Evolutionary conservation across 78 protist species (phyloP).

Genomic region (slime mould (Dictyostelium discoideum)): DNA sequence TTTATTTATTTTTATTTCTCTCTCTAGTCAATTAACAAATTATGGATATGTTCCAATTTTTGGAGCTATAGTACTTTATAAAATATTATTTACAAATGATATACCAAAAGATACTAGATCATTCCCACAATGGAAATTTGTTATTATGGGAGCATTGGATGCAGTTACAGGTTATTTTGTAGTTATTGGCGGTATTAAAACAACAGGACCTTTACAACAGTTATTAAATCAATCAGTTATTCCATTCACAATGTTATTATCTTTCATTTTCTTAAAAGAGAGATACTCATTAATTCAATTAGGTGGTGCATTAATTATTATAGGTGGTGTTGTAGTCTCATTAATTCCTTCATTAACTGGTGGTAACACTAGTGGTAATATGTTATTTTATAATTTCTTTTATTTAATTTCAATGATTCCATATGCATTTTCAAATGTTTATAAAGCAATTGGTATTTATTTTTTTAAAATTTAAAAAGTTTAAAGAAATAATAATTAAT

Average conservation of each 20-base stretch:
- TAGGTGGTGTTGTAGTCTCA: slow-evolving; percentile 50
- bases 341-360: slow-evolving; percentile 46
- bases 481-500: too few relatives aligned
- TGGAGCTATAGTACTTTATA: slow-evolving; percentile 15
- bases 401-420: slow-evolving; percentile 53
- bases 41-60: slow-evolving; percentile 68
- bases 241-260: slow-evolving; percentile 55
- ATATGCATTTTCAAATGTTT: slow-evolving; percentile 49
- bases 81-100: slow-evolving; percentile 23
- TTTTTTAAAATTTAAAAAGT: too few relatives aligned
- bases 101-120: slow-evolving; percentile 42
- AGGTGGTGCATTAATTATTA: slow-evolving; percentile 38
- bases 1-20: neutral
- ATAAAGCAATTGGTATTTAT: slow-evolving; percentile 36
- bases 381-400: slow-evolving; percentile 45
- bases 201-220: slow-evolving; percentile 63
- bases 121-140: slow-evolving; percentile 42
- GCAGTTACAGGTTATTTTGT: slow-evolving; percentile 68
- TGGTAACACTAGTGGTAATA: neutral
- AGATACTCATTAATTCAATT: slow-evolving; percentile 42
- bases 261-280: slow-evolving; percentile 30
- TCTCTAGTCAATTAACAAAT: slow-evolving; percentile 52
- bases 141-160: slow-evolving; percentile 66
- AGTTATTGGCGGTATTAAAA: slow-evolving; percentile 61
- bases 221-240: slow-evolving; percentile 57